These are phyloP conservation scores for Suillus placidus DNA, from an alignment of 768 basidiomycete genomes.

Conservation along the genomic window DNA sequence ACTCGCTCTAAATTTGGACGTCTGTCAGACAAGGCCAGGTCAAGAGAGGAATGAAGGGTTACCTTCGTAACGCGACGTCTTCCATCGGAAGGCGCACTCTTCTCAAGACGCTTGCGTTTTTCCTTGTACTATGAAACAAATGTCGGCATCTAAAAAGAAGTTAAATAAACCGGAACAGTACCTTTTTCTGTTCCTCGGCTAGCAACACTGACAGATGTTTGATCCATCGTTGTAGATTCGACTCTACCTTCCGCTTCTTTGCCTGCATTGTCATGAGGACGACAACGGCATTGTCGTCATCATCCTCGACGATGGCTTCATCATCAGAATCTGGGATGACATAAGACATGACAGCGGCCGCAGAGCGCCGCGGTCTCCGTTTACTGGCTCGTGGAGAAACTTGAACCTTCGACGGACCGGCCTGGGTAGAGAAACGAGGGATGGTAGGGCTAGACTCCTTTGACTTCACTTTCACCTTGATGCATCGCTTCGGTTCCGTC, in stretches of 20 bases:
- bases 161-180: constrained; percentile 27
- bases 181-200: constrained; percentile 73
- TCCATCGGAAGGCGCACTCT: constrained; percentile 40
- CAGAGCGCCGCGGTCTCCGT: constrained; percentile 64
- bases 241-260: constrained; percentile 43
- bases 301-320: constrained; percentile 50
- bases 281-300: constrained; percentile 37
- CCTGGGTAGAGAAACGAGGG: constrained; percentile 26
- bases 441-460: constrained; percentile 41
- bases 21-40: constrained; percentile 7
- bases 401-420: constrained; percentile 17
- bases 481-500: constrained; percentile 26
- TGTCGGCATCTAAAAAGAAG: constrained; percentile 6
- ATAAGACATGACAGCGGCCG: constrained; percentile 58
- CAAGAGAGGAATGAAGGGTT: constrained; percentile 15
- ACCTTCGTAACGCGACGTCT: constrained; percentile 66
- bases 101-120: constrained; percentile 59
- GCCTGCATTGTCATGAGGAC: constrained; percentile 32
- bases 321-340: constrained; percentile 73
- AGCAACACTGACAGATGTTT: constrained; percentile 60
- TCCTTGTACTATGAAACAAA: constrained; percentile 54
- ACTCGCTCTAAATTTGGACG: constrained; percentile 54
- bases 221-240: constrained; percentile 66
- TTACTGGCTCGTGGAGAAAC: constrained; percentile 33
- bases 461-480: constrained; percentile 27